Conservation (phyloP, 306 rosid genomes). For the Sphenostylis stenocarpa region DNA sequence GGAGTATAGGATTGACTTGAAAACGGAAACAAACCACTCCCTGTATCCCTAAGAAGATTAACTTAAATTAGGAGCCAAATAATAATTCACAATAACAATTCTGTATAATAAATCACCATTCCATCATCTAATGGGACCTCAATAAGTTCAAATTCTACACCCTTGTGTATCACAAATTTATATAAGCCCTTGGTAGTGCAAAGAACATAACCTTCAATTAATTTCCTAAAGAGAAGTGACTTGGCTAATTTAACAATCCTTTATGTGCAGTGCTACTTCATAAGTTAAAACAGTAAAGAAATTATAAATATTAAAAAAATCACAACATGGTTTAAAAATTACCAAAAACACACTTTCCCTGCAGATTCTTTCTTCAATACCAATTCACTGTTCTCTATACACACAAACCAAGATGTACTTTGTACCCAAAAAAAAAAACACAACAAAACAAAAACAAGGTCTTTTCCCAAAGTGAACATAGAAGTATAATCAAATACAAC, state of each 20-base stretch:
- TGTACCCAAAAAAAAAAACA: too few relatives aligned
- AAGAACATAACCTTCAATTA: neutral
- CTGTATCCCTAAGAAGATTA: neutral
- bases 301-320: too few relatives aligned
- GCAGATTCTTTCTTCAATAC: too few relatives aligned
- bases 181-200: neutral
- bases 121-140: neutral
- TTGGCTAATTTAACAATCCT: neutral
- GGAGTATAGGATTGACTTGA: neutral
- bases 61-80: slow-evolving; percentile 4
- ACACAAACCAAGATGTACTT: too few relatives aligned
- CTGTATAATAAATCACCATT: neutral
- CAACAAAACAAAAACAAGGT: neutral
- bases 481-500: neutral
- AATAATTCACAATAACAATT: neutral
- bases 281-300: too few relatives aligned
- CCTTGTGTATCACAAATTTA: neutral
- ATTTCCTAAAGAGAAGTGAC: neutral
- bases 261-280: too few relatives aligned
- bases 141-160: neutral
- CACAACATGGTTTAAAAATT: too few relatives aligned
- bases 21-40: neutral
- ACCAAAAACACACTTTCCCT: too few relatives aligned
- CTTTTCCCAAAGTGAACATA: too few relatives aligned
- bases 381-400: too few relatives aligned